Evolutionary conservation across 495 filamentous ascomycete species (phyloP).

Genomic region (Hypoxylon fuscum): DNA sequence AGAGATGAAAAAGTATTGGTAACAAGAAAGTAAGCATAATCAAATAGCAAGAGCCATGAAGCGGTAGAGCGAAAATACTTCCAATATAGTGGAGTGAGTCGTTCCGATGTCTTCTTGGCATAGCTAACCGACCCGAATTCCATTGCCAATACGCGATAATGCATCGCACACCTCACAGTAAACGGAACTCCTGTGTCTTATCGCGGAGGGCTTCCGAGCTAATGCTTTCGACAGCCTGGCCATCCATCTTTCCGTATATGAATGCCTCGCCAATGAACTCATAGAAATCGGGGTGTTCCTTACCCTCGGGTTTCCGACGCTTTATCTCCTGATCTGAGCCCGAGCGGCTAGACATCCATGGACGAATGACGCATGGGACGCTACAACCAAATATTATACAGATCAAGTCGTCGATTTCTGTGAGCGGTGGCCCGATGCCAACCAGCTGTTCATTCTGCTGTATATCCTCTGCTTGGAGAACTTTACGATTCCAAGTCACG

Average conservation of each 20-base stretch:
- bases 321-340: background rate
- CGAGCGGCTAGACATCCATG: background rate
- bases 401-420: conserved; percentile 42
- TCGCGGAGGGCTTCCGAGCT: background rate
- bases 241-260: conserved; percentile 12
- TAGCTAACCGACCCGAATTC: too few relatives aligned
- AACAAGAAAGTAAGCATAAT: too few relatives aligned
- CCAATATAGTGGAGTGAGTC: too few relatives aligned
- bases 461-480: conserved; percentile 14
- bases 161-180: background rate
- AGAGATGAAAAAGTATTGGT: too few relatives aligned
- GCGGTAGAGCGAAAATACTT: too few relatives aligned
- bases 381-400: conserved; percentile 54
- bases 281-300: background rate
- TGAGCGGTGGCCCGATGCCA: conserved; percentile 23
- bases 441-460: background rate
- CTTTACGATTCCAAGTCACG: conserved; percentile 42
- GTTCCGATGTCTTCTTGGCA: too few relatives aligned
- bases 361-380: conserved; percentile 49
- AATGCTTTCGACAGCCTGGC: conserved; percentile 1
- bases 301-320: background rate
- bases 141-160: background rate
- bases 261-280: conserved; percentile 11
- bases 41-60: too few relatives aligned
- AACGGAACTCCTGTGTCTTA: background rate